A percentile compares a stretch with the other conserved stretches of the same genome.
These are phyloP conservation scores for Cinnamomum chago DNA, from an alignment of 164 flowering plant genomes.

Conservation along the genomic window DNA sequence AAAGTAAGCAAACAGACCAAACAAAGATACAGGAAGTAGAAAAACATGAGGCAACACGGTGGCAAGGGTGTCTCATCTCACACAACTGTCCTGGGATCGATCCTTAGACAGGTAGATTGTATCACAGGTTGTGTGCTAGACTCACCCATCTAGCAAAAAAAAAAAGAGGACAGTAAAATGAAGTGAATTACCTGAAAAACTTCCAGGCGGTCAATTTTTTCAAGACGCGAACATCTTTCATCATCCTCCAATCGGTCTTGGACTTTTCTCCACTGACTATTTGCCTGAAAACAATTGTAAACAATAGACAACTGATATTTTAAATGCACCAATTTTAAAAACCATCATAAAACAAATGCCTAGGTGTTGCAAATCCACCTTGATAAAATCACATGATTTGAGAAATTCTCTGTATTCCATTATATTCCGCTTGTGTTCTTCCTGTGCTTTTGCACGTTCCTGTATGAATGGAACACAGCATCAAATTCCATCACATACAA, in stretches of 20 bases:
- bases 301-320: background rate
- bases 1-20: slow-evolving; percentile 13
- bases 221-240: slow-evolving; percentile 85
- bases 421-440: slow-evolving; percentile 66
- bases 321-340: background rate
- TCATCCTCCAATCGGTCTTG: slow-evolving; percentile 92
- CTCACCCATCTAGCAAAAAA: background rate
- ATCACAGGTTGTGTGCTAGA: background rate
- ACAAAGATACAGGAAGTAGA: background rate
- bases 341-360: background rate
- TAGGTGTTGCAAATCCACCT: slow-evolving; percentile 31
- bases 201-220: slow-evolving; percentile 82
- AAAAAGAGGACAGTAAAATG: background rate
- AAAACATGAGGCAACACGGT: background rate
- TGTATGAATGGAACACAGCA: slow-evolving; percentile 18
- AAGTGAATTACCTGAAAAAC: slow-evolving; percentile 58
- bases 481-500: background rate
- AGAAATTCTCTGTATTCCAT: slow-evolving; percentile 71
- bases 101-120: background rate
- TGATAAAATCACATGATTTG: slow-evolving; percentile 87
- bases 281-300: slow-evolving; percentile 40
- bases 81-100: background rate
- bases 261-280: slow-evolving; percentile 89
- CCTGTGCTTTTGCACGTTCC: slow-evolving; percentile 85
- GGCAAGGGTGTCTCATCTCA: background rate